Conservation (phyloP, 2,329 filamentous ascomycete genomes). For the Emmonsiellopsis sp. region DNA sequence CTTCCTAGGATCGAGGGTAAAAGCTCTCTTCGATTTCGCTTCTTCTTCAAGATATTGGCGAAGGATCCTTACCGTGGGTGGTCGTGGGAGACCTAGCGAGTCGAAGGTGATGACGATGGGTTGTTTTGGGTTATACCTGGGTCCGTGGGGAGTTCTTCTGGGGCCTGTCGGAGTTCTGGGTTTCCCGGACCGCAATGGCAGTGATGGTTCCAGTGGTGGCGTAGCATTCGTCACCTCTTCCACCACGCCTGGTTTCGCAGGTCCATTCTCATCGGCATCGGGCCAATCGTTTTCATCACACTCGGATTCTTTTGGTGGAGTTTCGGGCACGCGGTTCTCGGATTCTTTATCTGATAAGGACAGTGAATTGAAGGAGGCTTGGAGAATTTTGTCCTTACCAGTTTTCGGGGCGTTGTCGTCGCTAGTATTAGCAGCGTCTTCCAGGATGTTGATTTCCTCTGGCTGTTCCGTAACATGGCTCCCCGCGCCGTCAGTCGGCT, state of each 20-base stretch:
- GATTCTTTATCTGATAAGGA: constrained; percentile 17
- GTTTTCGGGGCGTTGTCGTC: constrained; percentile 4
- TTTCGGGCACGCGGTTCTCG: not conserved
- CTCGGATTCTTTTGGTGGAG: not conserved
- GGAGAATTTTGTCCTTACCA: constrained; percentile 17
- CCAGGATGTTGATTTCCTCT: not conserved
- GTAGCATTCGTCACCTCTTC: not conserved
- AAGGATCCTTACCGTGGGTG: constrained; percentile 56
- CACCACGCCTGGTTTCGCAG: not conserved
- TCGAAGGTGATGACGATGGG: constrained; percentile 80
- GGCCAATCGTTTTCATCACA: constrained; percentile 20
- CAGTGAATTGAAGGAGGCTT: constrained; percentile 22
- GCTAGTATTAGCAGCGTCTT: not conserved
- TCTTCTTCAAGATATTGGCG: constrained; percentile 72
- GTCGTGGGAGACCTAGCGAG: constrained; percentile 62
- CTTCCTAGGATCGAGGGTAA: constrained; percentile 36
- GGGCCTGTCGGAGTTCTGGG: not conserved
- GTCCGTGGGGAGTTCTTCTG: constrained; percentile 15
- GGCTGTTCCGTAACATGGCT: not conserved
- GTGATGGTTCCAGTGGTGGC: constrained; percentile 6
- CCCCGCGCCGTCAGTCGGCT: not conserved
- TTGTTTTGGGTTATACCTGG: constrained; percentile 43
- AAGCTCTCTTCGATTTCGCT: constrained; percentile 52
- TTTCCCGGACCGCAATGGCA: constrained; percentile 7
- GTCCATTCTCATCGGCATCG: constrained; percentile 22